Evolutionary conservation across 768 basidiomycete genomes (phyloP), one percentile per base, ranked within the genome.

Genomic region (Leccinum longicurvipes): DNA sequence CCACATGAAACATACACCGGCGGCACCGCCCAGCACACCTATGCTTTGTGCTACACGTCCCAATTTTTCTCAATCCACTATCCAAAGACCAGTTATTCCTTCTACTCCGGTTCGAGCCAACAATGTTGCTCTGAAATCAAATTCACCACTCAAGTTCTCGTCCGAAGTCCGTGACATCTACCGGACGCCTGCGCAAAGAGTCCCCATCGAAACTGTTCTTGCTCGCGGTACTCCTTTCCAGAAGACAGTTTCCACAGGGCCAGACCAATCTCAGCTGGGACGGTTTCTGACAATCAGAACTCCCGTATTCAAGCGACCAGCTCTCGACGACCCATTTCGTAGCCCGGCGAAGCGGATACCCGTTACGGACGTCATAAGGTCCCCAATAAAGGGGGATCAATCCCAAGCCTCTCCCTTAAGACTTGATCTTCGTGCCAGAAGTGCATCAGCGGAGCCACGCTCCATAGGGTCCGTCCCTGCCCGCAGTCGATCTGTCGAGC

Each of bases 181-280:
- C 49, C 79, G 79, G 42, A 84, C 86, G 4, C 87, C 87, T 39
- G 86, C 87, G 2, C 80, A 82, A 47, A 78, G 87, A 55, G 79
- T 89, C 48, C 80, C 81, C 15, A 76, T 87, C 6, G 70, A 76
- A 36, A 70, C 82, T 58, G 82, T 79, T 3, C 70, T 83, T 55
- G 70, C 73, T 8, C 74, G 78, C 44, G 82, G 82, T 4, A 77
- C 77, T 53, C 64, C 80, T 21, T 83, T 79, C 3, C 72, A 76
- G 57, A 83, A 80, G 59, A 73, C 73, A 4, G 65, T 69, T 14
- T 68, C 72, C 45, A 52, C 54, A 10, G 55, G 36, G 15, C 56
- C 67, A 31, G 71, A 70, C 11, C 61, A 54, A n/a, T 45, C 54
- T 56, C 58, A 60, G 6, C 19, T 42, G n/a, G 58, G 62, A 12